phyloP scores from a whole-genome alignment of 495 filamentous ascomycete genomes.

The Platismatia glauca region DNA sequence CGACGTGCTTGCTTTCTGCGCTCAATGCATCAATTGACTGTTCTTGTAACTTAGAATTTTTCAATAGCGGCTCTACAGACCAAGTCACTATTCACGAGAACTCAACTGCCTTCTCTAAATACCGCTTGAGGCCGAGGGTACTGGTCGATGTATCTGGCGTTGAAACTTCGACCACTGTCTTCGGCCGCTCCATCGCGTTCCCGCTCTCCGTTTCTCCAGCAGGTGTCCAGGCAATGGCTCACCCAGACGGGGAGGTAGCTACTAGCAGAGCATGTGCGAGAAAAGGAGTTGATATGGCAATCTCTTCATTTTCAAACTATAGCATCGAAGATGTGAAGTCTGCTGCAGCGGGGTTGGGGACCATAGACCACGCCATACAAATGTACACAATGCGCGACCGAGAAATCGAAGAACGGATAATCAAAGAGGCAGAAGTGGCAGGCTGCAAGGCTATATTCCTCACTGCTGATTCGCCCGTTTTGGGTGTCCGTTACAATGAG shows the following conservation, averaged over 20 bases:
- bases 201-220: slow-evolving; percentile 37
- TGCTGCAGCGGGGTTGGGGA: slow-evolving; percentile 19
- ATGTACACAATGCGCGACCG: slow-evolving; percentile 36
- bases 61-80: slow-evolving; percentile 39
- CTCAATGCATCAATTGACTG: background rate
- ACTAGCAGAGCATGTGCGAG: slow-evolving; percentile 36
- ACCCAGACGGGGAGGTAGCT: slow-evolving; percentile 42
- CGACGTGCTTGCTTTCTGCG: background rate
- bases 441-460: slow-evolving; percentile 34
- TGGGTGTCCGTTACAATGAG: slow-evolving; percentile 35
- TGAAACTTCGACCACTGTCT: slow-evolving; percentile 36
- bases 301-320: slow-evolving; percentile 34
- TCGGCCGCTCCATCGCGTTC: slow-evolving; percentile 31
- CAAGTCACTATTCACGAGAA: slow-evolving; percentile 41
- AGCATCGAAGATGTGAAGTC: slow-evolving; percentile 31
- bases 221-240: slow-evolving; percentile 39
- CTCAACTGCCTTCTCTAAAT: slow-evolving; percentile 34
- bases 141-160: slow-evolving; percentile 41
- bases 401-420: slow-evolving; percentile 8
- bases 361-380: slow-evolving; percentile 35
- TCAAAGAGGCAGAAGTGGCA: slow-evolving; percentile 9
- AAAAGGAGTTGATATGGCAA: slow-evolving; percentile 34
- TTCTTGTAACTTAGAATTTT: slow-evolving; percentile 32
- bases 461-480: slow-evolving; percentile 31
- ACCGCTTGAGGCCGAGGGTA: slow-evolving; percentile 42